These are phyloP conservation scores for Malassezia arunalokei DNA, from an alignment of 1,284 basidiomycete species.

Conservation along the genomic window DNA sequence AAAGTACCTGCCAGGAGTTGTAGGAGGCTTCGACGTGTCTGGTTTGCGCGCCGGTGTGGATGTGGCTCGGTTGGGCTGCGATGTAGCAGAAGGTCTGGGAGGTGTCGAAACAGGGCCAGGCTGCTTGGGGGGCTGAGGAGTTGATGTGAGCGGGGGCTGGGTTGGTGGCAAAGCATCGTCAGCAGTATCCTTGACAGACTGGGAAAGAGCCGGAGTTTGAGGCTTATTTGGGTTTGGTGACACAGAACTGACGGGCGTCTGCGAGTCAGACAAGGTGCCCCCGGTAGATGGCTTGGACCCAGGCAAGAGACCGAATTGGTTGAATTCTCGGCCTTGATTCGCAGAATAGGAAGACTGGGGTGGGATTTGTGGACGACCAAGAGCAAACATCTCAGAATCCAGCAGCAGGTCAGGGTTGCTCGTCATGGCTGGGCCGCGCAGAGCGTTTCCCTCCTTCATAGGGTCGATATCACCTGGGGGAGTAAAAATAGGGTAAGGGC, in stretches of 20 bases:
- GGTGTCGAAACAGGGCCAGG: background rate
- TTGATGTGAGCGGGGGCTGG: background rate
- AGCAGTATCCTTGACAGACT: too few relatives aligned
- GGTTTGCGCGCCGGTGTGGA: too few relatives aligned
- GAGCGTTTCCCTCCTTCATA: background rate
- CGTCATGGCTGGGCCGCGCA: background rate
- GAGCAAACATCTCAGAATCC: background rate
- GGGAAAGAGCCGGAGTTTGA: too few relatives aligned
- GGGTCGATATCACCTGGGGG: background rate
- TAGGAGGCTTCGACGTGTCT: too few relatives aligned
- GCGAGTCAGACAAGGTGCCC: too few relatives aligned
- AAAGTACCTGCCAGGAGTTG: too few relatives aligned
- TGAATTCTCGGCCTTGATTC: background rate
- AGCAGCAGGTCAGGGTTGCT: background rate
- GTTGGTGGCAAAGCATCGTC: too few relatives aligned
- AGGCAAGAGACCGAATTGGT: too few relatives aligned
- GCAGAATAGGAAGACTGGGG: background rate
- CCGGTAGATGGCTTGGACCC: too few relatives aligned
- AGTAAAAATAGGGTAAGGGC: constrained; percentile 7
- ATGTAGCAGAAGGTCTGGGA: background rate
- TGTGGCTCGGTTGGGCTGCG: background rate
- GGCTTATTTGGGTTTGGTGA: too few relatives aligned
- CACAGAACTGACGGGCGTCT: too few relatives aligned
- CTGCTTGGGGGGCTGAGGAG: background rate
- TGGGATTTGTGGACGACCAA: background rate